Percentiles rank a stretch among this genome's conserved stretches.
phyloP scores from a whole-genome alignment of 768 basidiomycete genomes.

The Lactarius sanguifluus region DNA sequence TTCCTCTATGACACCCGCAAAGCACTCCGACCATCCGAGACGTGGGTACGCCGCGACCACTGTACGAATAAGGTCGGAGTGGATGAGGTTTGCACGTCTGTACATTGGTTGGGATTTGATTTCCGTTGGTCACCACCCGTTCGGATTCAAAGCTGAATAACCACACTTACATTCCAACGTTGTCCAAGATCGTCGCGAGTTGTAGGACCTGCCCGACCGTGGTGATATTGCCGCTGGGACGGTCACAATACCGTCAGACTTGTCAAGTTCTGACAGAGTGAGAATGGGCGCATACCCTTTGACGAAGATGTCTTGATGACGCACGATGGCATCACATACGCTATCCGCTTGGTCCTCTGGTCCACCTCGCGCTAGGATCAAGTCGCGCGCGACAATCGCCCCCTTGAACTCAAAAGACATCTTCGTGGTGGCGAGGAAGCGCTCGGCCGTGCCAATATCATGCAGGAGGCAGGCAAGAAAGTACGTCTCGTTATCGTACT shows the following conservation, averaged over 20 bases:
- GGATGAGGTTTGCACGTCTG: conserved; percentile 45
- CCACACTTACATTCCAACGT: conserved; percentile 44
- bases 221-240: conserved; percentile 49
- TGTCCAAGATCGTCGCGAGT: conserved; percentile 49
- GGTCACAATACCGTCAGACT: conserved; percentile 7
- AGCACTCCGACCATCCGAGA: conserved; percentile 47
- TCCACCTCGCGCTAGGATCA: conserved; percentile 45
- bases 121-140: not conserved
- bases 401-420: conserved; percentile 59
- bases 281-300: conserved; percentile 39
- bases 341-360: conserved; percentile 52
- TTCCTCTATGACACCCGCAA: conserved; percentile 44
- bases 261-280: not conserved
- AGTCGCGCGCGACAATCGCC: conserved; percentile 51
- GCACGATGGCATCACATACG: conserved; percentile 51
- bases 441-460: conserved; percentile 52
- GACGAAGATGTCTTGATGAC: conserved; percentile 49
- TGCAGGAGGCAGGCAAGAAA: conserved; percentile 53
- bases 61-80: conserved; percentile 42
- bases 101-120: conserved; percentile 21
- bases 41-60: conserved; percentile 45
- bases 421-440: conserved; percentile 51
- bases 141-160: not conserved
- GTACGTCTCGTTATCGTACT: conserved; percentile 50
- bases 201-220: conserved; percentile 51